A percentile compares a stretch with the other conserved stretches of the same genome.
These are phyloP conservation scores for Paramecium octaurelia DNA, from an alignment of 73 alveolate genomes.

Conservation along the genomic window DNA sequence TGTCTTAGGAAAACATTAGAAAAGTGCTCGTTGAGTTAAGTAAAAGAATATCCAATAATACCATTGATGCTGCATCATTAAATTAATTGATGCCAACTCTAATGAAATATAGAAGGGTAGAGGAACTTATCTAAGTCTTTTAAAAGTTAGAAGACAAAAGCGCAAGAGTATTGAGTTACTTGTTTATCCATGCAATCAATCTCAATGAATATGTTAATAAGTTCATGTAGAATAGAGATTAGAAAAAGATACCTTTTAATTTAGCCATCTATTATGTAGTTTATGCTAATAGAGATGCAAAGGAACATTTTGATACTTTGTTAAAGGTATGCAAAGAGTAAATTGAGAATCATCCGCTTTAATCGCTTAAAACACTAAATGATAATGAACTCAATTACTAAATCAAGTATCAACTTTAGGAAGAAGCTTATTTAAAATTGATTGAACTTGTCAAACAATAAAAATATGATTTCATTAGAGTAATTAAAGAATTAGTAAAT, in stretches of 20 bases:
- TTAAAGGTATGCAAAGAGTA: background rate
- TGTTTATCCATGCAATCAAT: background rate
- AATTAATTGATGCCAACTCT: background rate
- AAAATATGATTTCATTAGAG: background rate
- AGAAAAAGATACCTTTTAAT: background rate
- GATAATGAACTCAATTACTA: background rate
- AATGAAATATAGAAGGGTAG: background rate
- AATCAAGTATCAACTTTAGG: background rate
- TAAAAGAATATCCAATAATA: background rate
- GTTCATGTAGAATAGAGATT: background rate
- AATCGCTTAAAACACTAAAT: background rate
- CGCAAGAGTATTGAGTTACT: background rate
- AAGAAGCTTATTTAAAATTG: background rate
- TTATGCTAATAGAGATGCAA: background rate
- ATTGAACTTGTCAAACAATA: background rate
- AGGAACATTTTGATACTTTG: background rate
- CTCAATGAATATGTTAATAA: background rate
- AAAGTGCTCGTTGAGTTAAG: background rate
- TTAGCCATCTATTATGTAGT: background rate
- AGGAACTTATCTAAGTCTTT: background rate
- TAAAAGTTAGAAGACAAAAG: background rate
- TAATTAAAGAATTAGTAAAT: background rate
- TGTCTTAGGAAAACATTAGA: background rate
- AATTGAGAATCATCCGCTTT: background rate
- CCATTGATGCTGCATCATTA: background rate